Base-by-base conservation (phyloP, 2,329 filamentous ascomycete species). In the Diatrype stigma region DNA sequence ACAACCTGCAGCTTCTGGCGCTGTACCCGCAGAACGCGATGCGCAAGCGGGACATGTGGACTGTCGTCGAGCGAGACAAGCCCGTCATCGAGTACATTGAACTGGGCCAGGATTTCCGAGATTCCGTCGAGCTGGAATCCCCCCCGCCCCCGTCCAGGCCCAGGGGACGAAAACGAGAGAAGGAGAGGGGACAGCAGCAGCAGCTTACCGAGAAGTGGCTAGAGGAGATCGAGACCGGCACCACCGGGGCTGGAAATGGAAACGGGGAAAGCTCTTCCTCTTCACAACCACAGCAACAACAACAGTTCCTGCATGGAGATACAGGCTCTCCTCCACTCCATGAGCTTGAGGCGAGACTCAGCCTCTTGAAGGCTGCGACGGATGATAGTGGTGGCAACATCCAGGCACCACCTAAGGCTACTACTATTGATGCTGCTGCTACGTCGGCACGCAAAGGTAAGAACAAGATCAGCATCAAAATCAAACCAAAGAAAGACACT, bases 1-100 rank as follows among this genome's bases (percentile, higher is more conserved):
- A 32, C 19, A 60, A 59, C 6, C 54, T 70, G 37, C 47, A 59
- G 42, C 45, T 42, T 2, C 60, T 66, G 1, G 63, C 57, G 8
- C 6, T 42, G 2, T 7, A 50, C 2, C 57, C 62, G 2, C 50
- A 58, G 7, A 8, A 49, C 35, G 62, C 60, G 11, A 30, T 65
- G n/a, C 8, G 7, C 2, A 23, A 53, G 19, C 42, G 23, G 7
- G 34, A 51, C 0, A 38, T 62, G 5, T 67, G 61, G 65, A 38
- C 12, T 28, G 1, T 11, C 16, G 4, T 40, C 19, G 22, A 40
- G 28, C 11, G 38, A 16, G 17, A 23, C 26, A 23, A 44, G 22
- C 40, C 40, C n/a, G 40, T 17, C 16, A 11, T 51, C 57, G 46
- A 55, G 60, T 3, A 21, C 37, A 4, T 23, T 4, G 5, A 14